phyloP scores from a whole-genome alignment of 2,329 filamentous ascomycete genomes.

The Pseudonectria buxi region DNA sequence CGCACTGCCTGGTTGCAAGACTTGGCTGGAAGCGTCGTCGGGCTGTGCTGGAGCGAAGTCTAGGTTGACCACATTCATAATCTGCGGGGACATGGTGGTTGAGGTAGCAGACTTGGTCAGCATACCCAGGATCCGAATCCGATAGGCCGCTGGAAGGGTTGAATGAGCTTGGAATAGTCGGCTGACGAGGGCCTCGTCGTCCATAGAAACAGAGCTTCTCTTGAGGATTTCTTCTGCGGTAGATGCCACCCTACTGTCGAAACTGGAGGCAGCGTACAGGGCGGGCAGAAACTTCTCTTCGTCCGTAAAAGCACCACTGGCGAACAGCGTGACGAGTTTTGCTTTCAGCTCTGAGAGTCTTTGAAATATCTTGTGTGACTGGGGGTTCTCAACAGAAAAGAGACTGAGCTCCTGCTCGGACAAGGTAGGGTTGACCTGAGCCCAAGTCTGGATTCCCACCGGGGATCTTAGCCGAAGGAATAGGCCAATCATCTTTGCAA shows the following conservation, averaged over 20 bases:
- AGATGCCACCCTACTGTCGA: slow-evolving; percentile 74
- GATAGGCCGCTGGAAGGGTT: slow-evolving; percentile 62
- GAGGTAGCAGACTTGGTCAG: slow-evolving; percentile 71
- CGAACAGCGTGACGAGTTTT: slow-evolving; percentile 63
- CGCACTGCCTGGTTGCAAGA: slow-evolving; percentile 40
- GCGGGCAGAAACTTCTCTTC: slow-evolving; percentile 77
- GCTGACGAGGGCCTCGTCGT: slow-evolving; percentile 56
- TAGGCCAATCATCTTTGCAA: slow-evolving; percentile 70
- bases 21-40: slow-evolving; percentile 6
- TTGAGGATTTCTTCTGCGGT: slow-evolving; percentile 88
- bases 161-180: slow-evolving; percentile 69
- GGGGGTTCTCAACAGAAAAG: slow-evolving; percentile 35
- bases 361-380: slow-evolving; percentile 53
- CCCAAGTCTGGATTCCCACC: slow-evolving; percentile 25
- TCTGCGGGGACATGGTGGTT: slow-evolving; percentile 60
- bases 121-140: slow-evolving; percentile 68
- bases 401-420: slow-evolving; percentile 23
- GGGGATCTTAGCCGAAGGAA: slow-evolving; percentile 47
- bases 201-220: slow-evolving; percentile 66
- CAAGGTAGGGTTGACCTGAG: slow-evolving; percentile 27
- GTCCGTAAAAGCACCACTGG: slow-evolving; percentile 80
- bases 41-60: slow-evolving; percentile 42
- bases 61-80: slow-evolving; percentile 64
- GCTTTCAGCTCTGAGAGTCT: slow-evolving; percentile 41
- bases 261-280: slow-evolving; percentile 74